These are phyloP conservation scores for Dendrostoma leiphaemia DNA, from an alignment of 2,329 filamentous ascomycete species.

Conservation along the genomic window DNA sequence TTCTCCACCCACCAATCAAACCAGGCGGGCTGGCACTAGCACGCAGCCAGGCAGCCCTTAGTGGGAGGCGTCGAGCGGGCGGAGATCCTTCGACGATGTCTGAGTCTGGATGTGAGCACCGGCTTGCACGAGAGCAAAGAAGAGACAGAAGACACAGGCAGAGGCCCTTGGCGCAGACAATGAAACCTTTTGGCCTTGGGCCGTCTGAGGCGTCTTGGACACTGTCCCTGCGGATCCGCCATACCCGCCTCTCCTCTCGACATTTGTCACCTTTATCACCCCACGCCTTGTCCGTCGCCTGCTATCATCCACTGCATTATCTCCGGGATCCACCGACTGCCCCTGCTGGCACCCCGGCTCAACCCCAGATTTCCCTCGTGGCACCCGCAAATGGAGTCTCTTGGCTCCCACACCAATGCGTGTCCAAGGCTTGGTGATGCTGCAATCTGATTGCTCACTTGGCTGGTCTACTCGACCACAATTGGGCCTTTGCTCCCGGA, in stretches of 20 bases:
- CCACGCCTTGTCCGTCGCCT: too few species aligned
- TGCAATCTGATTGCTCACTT: constrained; percentile 4
- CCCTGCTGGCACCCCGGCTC: constrained; percentile 11
- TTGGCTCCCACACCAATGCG: constrained; percentile 17
- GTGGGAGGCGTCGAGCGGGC: not conserved
- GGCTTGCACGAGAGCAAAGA: too few species aligned
- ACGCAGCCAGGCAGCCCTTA: too few species aligned
- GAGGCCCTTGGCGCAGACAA: too few species aligned
- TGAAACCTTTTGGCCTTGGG: too few species aligned
- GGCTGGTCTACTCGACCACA: not conserved
- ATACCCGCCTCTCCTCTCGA: not conserved
- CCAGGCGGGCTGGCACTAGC: not conserved
- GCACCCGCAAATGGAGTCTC: constrained; percentile 12
- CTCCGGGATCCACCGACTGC: constrained; percentile 8
- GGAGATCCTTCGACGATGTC: not conserved
- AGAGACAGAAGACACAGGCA: too few species aligned
- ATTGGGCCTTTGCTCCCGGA: constrained; percentile 5
- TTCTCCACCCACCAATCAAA: not conserved
- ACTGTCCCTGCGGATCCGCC: too few species aligned
- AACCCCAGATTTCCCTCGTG: constrained; percentile 19
- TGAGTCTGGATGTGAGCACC: too few species aligned
- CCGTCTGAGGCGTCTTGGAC: too few species aligned
- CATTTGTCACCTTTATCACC: not conserved
- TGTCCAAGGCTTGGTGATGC: not conserved
- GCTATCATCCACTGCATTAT: too few species aligned